A percentile compares a stretch with the other conserved stretches of the same genome.
Evolutionary conservation across 371 early-diverging fungal species (phyloP).

Genomic region (Mortierella sp.): DNA sequence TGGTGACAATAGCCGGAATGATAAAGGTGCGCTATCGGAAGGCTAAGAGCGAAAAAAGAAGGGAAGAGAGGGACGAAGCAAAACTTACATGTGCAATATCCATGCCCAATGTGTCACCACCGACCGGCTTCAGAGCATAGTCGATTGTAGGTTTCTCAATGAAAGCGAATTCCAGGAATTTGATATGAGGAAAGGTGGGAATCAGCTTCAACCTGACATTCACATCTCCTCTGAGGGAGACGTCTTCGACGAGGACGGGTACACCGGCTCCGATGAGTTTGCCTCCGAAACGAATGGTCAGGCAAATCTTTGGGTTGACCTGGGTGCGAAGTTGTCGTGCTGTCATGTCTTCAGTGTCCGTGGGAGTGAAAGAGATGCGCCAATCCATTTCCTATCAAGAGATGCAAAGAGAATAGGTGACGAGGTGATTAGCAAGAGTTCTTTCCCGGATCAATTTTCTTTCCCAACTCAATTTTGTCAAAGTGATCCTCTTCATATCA

Average conservation of each 20-base stretch:
- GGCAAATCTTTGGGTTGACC: slow-evolving; percentile 91
- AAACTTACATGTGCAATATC: slow-evolving; percentile 79
- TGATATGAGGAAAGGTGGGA: slow-evolving; percentile 89
- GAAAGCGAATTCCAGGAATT: slow-evolving; percentile 87
- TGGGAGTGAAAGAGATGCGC: slow-evolving; percentile 90
- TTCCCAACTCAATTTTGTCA: too few relatives aligned
- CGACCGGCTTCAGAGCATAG: slow-evolving; percentile 92
- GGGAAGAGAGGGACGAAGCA: background rate
- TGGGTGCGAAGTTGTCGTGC: slow-evolving; percentile 65
- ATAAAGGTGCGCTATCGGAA: background rate
- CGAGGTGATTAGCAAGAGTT: background rate
- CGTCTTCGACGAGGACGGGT: slow-evolving; percentile 92
- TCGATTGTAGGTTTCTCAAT: slow-evolving; percentile 92
- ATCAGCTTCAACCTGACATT: slow-evolving; percentile 85
- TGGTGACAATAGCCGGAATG: slow-evolving; percentile 7
- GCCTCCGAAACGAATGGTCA: slow-evolving; percentile 91
- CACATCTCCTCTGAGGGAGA: slow-evolving; percentile 88
- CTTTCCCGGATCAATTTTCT: too few relatives aligned
- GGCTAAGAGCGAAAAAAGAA: background rate
- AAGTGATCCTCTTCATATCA: too few relatives aligned
- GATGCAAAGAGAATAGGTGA: too few relatives aligned
- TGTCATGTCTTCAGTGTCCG: slow-evolving; percentile 76
- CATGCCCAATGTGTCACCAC: slow-evolving; percentile 87
- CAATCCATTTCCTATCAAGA: slow-evolving; percentile 85
- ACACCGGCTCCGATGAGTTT: slow-evolving; percentile 90